Conservation (phyloP, 1,284 basidiomycete genomes). For the Tilletia horrida region DNA sequence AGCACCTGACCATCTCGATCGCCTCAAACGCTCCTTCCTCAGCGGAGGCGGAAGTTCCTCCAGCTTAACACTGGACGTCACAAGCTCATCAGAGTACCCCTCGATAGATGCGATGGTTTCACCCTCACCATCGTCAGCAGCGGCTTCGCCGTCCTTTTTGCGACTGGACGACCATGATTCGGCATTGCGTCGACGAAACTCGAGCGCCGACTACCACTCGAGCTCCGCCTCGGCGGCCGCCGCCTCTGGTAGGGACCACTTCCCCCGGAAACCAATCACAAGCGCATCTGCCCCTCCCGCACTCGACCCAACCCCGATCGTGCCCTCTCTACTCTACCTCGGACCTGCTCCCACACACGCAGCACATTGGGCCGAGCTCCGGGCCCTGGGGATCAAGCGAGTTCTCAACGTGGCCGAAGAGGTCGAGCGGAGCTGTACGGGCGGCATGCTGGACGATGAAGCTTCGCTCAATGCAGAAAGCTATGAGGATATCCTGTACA, state of each 20-base stretch:
- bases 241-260: not conserved
- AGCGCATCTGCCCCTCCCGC: not conserved
- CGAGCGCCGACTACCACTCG: slow-evolving; percentile 1
- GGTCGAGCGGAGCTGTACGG: not conserved
- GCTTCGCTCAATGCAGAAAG: not conserved
- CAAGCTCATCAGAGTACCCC: too few species aligned
- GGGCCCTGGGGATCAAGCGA: slow-evolving; percentile 4
- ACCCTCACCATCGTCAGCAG: not conserved
- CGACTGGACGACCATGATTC: too few species aligned
- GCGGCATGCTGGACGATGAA: not conserved
- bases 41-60: not conserved
- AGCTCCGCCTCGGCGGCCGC: too few species aligned
- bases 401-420: slow-evolving; percentile 17
- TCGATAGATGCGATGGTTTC: too few species aligned
- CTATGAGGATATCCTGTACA: not conserved
- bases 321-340: slow-evolving; percentile 16
- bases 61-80: too few species aligned
- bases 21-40: not conserved
- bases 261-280: not conserved
- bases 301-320: slow-evolving; percentile 11
- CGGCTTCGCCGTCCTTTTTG: too few species aligned
- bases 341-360: slow-evolving; percentile 3
- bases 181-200: not conserved
- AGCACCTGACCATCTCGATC: not conserved
- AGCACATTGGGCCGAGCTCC: slow-evolving; percentile 5